Evolutionary conservation across 495 filamentous ascomycete genomes (phyloP).

Genomic region (Aspergillus leporis): DNA sequence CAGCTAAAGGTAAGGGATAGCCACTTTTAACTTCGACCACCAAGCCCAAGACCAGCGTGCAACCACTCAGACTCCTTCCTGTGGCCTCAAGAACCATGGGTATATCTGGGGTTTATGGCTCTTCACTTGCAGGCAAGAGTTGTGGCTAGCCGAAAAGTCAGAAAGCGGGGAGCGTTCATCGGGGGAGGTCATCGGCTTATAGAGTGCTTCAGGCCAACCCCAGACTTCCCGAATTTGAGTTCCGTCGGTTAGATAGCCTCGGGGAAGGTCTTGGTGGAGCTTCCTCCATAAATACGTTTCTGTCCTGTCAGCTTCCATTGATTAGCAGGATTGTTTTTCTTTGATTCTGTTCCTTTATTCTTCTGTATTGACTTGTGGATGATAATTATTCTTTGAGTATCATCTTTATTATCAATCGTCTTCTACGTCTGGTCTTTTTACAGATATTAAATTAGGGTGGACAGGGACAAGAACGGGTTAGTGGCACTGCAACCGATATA

Average conservation of each 20-base stretch:
- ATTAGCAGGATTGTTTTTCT: neutral
- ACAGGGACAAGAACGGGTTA: neutral
- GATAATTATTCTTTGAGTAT: neutral
- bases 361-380: neutral
- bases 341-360: neutral
- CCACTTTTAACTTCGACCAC: too few species aligned
- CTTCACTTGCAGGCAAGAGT: neutral
- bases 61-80: too few species aligned
- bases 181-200: slow-evolving; percentile 23
- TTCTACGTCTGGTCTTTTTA: neutral
- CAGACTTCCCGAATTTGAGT: slow-evolving; percentile 34
- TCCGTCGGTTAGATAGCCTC: slow-evolving; percentile 33
- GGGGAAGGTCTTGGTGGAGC: slow-evolving; percentile 21
- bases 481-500: neutral
- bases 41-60: too few species aligned
- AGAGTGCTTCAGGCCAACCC: slow-evolving; percentile 12
- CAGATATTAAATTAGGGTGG: too few species aligned
- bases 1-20: too few species aligned
- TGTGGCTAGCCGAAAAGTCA: slow-evolving; percentile 14
- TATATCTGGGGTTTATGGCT: too few species aligned
- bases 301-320: neutral
- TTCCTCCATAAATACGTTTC: slow-evolving; percentile 17
- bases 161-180: slow-evolving; percentile 10
- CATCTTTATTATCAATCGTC: neutral
- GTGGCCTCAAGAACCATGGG: too few species aligned